Evolutionary conservation across 345 rosid species (phyloP).

Genomic region (Cochlearia excelsa): DNA sequence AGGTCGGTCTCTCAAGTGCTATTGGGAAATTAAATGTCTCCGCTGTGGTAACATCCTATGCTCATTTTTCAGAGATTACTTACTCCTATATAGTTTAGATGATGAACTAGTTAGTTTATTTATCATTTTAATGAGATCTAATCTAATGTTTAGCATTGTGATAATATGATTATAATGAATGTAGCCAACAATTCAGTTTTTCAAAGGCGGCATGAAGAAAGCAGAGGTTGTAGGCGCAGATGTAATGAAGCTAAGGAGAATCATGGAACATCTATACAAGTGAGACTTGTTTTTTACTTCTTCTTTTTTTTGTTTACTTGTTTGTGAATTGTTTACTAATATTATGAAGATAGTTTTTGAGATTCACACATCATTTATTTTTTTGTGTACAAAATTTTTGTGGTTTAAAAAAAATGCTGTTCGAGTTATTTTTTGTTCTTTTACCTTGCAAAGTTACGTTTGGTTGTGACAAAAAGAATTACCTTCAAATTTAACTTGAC

Average conservation of each 20-base stretch:
- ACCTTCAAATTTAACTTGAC: no score
- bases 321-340: no score
- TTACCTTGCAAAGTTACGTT: no score
- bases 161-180: slow-evolving; percentile 19
- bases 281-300: slow-evolving; percentile 17
- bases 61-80: slow-evolving; percentile 4
- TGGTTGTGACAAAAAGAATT: no score
- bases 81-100: no score
- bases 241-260: slow-evolving; percentile 42
- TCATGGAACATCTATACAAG: slow-evolving; percentile 65
- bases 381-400: slow-evolving; percentile 1
- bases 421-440: no score
- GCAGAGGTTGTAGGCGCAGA: slow-evolving; percentile 72
- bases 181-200: slow-evolving; percentile 83
- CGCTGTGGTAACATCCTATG: slow-evolving; percentile 56
- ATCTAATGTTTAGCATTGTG: background rate
- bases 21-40: slow-evolving; percentile 42
- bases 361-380: background rate
- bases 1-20: slow-evolving; percentile 52
- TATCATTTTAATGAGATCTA: background rate
- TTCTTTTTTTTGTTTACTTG: no score
- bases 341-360: no score
- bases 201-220: slow-evolving; percentile 55
- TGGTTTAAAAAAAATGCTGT: background rate
- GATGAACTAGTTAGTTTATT: no score